Evolutionary conservation across 768 basidiomycete genomes (phyloP), one percentile per base, ranked within the genome.

Genomic region (Hygrophorus pudorinus): DNA sequence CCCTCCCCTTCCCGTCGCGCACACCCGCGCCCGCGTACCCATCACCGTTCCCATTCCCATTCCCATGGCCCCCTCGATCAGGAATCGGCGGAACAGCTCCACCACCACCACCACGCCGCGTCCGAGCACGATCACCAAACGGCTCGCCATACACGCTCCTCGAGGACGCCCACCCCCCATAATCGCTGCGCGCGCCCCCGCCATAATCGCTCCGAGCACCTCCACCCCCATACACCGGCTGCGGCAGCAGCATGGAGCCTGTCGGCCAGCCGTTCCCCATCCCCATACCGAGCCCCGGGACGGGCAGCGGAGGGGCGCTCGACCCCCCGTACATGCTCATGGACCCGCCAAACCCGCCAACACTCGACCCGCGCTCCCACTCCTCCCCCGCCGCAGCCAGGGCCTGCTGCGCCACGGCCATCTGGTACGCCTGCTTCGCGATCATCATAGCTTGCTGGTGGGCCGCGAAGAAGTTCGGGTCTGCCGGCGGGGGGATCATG

Each of bases 351-450:
- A 63, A 66, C 13, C 76, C 74, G 12, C 65, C 67, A 21, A 72
- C 50, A 30, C 66, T 75, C 42, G 85, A 87, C 5, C 77, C 73
- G 28, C 88, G 79, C 57, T 92, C 89, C 89, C 89, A 92, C 57
- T 91, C 87, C 27, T 91, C 89, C 14, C 75, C 86, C n/a, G 89
- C 89, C 6, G 80, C 78, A 6, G 79, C 82, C 75, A 90, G 82
- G 4, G 89, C 89, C 51, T 91, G 89, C 60, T 89, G 89, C 4
- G 89, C 89, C 34, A 92, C 83, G 2, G 89, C 84, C 68, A 85
- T 78, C 61, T 91, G 89, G 56, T 88, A 92, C 3, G 88, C 79
- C 60, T 91, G 89, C 60, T 91, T 91, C 42, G 89, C 89, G 44
- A 71, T 64, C 65, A 87, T 65, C 76, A 92, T 86, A 2, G 89